Base-by-base conservation (phyloP, 2,329 filamentous ascomycete species). In the Fusarium sp. region DNA sequence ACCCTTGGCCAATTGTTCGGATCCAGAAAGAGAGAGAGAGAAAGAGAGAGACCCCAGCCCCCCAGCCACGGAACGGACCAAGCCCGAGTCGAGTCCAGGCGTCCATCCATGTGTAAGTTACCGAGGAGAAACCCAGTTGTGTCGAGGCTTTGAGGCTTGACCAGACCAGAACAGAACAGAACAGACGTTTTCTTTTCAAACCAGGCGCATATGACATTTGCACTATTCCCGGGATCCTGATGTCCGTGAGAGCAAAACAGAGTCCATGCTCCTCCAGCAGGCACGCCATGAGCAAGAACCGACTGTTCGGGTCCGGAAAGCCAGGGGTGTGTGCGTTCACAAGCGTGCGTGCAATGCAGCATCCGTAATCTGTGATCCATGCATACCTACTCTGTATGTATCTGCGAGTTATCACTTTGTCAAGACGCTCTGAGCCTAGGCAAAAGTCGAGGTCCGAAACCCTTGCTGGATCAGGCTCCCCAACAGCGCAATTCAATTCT, bases 251-350 rank as follows among this genome's bases (percentile, higher is more conserved):
- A 19, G 19, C 19, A 19, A 19, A 23, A n/a, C 9, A 38, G 25
- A 50, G 44, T 36, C 25, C 27, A 41, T 47, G 32, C 44, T n/a
- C 33, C 19, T 19, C 31, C 41, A 49, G 44, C 41, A 49, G 44
- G 42, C 42, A 49, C 48, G 42, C 42, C 37, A 42, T 39, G 49
- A 54, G 19, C 45, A 17, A 53, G 61, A 68, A 66, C 67, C 67
- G 67, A 69, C 63, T 69, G 50, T 57, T 70, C 67, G 67, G 67
- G 63, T 67, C 67, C 54, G 53, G 62, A 53, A 51, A 60, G 55
- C 61, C 43, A 45, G 46, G 55, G 56, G 50, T 49, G 61, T 49
- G 61, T 19, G 19, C 19, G 65, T 50, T 41, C n/a, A 29, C 42
- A 41, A 50, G 48, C 39, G 45, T 38, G n/a, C 37, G n/a, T 19